phyloP scores from a whole-genome alignment of 2,329 filamentous ascomycete genomes.

The Sarocladium oryzae region DNA sequence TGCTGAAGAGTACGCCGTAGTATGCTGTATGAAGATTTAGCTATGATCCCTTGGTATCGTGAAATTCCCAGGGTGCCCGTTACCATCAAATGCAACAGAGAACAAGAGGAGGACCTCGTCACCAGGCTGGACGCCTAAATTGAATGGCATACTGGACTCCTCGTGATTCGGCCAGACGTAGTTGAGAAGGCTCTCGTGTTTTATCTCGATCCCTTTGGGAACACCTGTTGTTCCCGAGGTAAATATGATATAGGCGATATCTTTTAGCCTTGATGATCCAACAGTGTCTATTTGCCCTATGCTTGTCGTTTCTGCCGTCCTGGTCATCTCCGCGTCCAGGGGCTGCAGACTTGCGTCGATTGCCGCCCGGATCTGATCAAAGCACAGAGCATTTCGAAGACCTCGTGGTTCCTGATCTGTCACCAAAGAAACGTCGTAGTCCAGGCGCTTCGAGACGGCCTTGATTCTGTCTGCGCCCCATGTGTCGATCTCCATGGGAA shows the following conservation, averaged over 20 bases:
- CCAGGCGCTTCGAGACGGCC: constrained; percentile 34
- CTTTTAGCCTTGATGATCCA: constrained; percentile 19
- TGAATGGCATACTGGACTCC: background rate
- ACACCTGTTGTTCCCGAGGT: constrained; percentile 33
- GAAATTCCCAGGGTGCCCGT: too few species aligned
- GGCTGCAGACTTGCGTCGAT: background rate
- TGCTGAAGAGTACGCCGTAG: constrained; percentile 14
- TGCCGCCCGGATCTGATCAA: background rate
- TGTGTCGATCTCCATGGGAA: constrained; percentile 10
- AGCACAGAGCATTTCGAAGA: background rate
- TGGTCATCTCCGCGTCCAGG: too few species aligned
- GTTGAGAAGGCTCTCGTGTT: constrained; percentile 9
- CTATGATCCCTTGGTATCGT: too few species aligned
- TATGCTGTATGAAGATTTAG: constrained; percentile 10
- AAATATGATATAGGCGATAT: constrained; percentile 11
- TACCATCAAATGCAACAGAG: constrained; percentile 21
- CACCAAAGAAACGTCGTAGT: background rate
- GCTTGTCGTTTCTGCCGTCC: too few species aligned
- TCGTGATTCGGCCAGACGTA: background rate
- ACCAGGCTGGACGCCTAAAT: background rate
- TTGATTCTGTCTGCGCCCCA: constrained; percentile 11
- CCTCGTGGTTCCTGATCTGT: background rate
- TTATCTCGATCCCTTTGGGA: constrained; percentile 33
- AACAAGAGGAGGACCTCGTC: constrained; percentile 17
- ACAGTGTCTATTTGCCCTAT: background rate